These are phyloP conservation scores for Smallanthus sonchifolius DNA, from an alignment of 129 eudicot genomes.

Conservation along the genomic window DNA sequence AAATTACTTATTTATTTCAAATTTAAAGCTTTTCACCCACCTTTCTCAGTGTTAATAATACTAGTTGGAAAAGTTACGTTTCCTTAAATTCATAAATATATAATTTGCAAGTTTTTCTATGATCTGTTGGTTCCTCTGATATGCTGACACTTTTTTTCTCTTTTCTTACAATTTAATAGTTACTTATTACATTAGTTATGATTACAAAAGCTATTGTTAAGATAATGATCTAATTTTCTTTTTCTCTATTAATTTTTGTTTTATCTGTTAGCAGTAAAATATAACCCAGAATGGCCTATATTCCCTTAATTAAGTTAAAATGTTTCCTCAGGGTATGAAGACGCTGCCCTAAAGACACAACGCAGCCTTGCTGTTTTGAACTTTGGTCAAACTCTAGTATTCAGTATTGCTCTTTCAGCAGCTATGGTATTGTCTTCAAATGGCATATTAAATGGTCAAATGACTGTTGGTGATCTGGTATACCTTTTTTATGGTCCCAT, in stretches of 20 bases:
- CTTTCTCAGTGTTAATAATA: neutral
- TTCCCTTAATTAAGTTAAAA: neutral
- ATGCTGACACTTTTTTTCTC: neutral
- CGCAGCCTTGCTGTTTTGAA: constrained; percentile 88
- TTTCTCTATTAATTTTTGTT: neutral
- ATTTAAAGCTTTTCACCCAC: neutral
- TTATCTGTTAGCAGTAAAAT: neutral
- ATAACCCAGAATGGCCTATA: neutral
- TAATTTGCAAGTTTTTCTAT: neutral
- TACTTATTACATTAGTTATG: neutral
- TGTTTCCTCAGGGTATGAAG: constrained; percentile 71
- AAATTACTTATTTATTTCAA: neutral
- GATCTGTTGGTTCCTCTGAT: neutral
- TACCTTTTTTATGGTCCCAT: constrained; percentile 1
- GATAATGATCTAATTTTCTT: neutral
- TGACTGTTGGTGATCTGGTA: constrained; percentile 99
- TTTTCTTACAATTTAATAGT: neutral
- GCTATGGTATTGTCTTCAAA: constrained; percentile 84
- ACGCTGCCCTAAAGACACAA: constrained; percentile 95
- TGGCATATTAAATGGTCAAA: constrained; percentile 66
- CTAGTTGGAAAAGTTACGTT: neutral
- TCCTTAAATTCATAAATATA: neutral
- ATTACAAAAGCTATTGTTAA: neutral
- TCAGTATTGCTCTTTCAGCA: constrained; percentile 84
- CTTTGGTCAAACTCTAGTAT: constrained; percentile 85